Evolutionary conservation across 139 green algal genomes (phyloP).

Genomic region (Tetratostichococcus sp.): DNA sequence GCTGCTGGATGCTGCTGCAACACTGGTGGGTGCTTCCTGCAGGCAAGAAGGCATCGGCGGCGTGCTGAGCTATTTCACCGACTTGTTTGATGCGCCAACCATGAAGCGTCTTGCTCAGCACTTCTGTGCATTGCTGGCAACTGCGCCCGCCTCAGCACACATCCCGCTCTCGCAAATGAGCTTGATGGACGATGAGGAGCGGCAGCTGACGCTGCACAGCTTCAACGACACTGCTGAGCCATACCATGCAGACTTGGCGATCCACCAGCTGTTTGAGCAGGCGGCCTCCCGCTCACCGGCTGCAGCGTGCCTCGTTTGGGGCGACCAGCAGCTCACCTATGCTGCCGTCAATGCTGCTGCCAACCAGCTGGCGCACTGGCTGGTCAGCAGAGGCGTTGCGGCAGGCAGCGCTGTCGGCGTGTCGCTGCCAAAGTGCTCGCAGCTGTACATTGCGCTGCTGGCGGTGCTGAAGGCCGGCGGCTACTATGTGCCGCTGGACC

Average conservation of each 20-base stretch:
- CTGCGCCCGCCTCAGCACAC: too few species aligned
- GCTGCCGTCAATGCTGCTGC: slow-evolving; percentile 15
- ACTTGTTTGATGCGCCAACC: too few species aligned
- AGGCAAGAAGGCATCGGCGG: too few species aligned
- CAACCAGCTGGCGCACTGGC: slow-evolving; percentile 32
- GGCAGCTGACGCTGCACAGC: too few species aligned
- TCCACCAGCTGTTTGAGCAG: slow-evolving; percentile 21
- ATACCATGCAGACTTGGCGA: not conserved
- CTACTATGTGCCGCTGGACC: slow-evolving; percentile 55
- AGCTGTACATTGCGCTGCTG: slow-evolving; percentile 38
- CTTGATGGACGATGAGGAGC: too few species aligned
- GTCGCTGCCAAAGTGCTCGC: slow-evolving; percentile 30
- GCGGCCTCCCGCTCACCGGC: too few species aligned
- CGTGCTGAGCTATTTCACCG: too few species aligned
- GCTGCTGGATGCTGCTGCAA: too few species aligned
- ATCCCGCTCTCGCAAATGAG: too few species aligned
- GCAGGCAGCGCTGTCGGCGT: slow-evolving; percentile 29
- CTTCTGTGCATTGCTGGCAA: too few species aligned
- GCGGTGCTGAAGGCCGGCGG: slow-evolving; percentile 41
- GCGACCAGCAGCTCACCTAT: slow-evolving; percentile 11
- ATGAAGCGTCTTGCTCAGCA: too few species aligned
- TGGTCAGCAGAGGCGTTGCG: slow-evolving; percentile 12
- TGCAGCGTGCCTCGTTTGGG: slow-evolving; percentile 16
- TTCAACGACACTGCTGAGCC: slow-evolving; percentile 9
- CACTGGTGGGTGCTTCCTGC: too few species aligned